Conservation (phyloP, 495 filamentous ascomycete species). For the Physcia stellaris region DNA sequence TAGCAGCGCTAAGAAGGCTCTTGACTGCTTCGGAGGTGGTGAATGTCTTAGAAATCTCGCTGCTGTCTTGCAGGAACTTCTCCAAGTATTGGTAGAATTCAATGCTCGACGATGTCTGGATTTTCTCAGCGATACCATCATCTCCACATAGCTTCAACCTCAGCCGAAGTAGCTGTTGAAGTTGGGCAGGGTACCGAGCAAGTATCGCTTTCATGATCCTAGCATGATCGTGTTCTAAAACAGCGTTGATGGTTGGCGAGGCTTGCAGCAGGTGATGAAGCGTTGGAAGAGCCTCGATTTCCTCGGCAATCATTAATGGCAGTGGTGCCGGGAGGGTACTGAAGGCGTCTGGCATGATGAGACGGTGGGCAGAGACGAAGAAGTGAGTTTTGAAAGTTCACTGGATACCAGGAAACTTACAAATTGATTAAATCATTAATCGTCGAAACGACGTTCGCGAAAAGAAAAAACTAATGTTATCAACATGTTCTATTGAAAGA, state of each 20-base stretch:
- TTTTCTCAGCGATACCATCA: not conserved
- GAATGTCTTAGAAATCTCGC: not conserved
- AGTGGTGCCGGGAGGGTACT: not conserved
- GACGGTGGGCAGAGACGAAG: no score
- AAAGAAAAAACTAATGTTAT: no score
- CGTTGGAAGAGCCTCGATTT: not conserved
- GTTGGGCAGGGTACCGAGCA: not conserved
- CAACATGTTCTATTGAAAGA: no score
- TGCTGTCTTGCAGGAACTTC: not conserved
- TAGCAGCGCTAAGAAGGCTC: not conserved
- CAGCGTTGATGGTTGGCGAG: not conserved
- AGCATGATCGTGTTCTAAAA: not conserved
- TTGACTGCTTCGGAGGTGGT: not conserved
- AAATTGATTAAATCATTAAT: no score
- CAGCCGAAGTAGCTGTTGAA: not conserved
- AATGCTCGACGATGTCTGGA: not conserved
- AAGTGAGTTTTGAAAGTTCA: no score
- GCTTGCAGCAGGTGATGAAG: not conserved
- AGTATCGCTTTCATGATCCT: not conserved
- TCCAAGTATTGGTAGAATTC: not conserved
- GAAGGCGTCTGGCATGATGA: constrained; percentile 1
- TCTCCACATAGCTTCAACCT: not conserved
- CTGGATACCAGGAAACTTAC: no score
- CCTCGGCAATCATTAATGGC: not conserved
- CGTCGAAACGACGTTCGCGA: no score